Evolutionary conservation across 1,139 yeast species (phyloP).

Genomic region (Magnusiomyces suaveolens): DNA sequence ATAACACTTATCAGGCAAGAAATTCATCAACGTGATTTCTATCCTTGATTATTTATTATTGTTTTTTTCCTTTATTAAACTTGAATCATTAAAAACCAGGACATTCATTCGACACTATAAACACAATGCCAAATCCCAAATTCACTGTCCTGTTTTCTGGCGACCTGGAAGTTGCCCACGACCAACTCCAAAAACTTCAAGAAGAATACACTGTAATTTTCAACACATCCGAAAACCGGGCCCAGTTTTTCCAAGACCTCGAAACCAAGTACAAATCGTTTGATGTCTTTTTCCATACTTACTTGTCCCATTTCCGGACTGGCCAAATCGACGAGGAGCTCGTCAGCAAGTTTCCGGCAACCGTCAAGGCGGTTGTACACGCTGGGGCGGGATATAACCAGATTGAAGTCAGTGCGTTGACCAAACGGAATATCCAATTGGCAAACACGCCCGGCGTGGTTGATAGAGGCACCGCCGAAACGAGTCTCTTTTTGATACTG

Average conservation of each 20-base stretch:
- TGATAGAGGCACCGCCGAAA: constrained; percentile 68
- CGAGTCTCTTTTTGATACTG: constrained; percentile 50
- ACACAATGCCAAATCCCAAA: no score
- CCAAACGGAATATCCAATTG: constrained; percentile 44
- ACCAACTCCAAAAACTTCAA: constrained; percentile 23
- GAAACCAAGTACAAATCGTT: constrained; percentile 27
- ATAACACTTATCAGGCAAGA: no score
- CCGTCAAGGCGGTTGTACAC: constrained; percentile 60
- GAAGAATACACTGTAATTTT: constrained; percentile 16
- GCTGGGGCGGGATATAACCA: constrained; percentile 89
- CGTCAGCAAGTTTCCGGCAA: constrained; percentile 47
- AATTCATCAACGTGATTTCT: no score
- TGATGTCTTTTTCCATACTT: constrained; percentile 28
- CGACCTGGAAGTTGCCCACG: constrained; percentile 19
- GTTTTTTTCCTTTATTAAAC: no score
- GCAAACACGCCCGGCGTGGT: constrained; percentile 65
- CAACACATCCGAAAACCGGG: constrained; percentile 20
- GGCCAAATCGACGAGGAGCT: constrained; percentile 75
- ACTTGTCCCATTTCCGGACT: constrained; percentile 15
- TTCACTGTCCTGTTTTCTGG: constrained; percentile 23
- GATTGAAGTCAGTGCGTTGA: constrained; percentile 43
- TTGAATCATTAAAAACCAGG: no score
- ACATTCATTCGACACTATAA: no score
- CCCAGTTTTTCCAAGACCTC: constrained; percentile 29
- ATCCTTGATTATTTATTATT: no score